phyloP scores from a whole-genome alignment of 2,329 filamentous ascomycete species.

The Botrytis fragariae region DNA sequence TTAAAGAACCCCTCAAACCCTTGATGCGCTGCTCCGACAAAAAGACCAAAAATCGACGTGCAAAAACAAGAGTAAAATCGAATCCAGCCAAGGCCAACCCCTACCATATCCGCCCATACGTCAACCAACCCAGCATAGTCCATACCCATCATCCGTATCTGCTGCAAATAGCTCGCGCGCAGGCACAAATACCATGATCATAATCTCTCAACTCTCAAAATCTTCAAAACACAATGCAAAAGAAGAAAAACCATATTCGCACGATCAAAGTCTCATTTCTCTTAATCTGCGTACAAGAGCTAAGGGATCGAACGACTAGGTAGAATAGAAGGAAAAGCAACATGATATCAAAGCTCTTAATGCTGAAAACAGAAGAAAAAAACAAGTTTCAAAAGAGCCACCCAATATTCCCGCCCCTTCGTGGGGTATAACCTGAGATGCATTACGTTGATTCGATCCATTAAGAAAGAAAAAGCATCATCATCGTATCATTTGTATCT shows the following conservation, averaged over 20 bases:
- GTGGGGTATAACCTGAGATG: constrained; percentile 3
- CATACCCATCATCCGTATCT: background rate
- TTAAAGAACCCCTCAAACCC: constrained; percentile 3
- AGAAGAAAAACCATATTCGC: background rate
- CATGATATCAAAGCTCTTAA: constrained; percentile 4
- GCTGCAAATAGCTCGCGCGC: background rate
- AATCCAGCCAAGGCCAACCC: background rate
- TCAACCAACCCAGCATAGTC: background rate
- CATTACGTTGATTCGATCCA: constrained; percentile 10
- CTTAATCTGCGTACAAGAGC: background rate
- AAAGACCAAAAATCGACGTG: background rate
- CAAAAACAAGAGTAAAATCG: background rate
- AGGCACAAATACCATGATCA: background rate
- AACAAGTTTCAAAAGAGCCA: constrained; percentile 3
- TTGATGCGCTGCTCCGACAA: background rate
- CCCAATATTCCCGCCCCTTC: constrained; percentile 1
- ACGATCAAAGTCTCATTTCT: background rate
- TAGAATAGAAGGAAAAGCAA: background rate
- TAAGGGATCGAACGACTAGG: background rate
- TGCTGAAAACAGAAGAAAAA: background rate
- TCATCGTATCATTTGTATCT: constrained; percentile 12
- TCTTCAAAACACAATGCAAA: background rate
- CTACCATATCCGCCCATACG: background rate
- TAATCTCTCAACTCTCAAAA: constrained; percentile 1
- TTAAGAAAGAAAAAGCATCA: constrained; percentile 8